phyloP scores from a whole-genome alignment of 2,329 filamentous ascomycete species.

The Botrytis elliptica region DNA sequence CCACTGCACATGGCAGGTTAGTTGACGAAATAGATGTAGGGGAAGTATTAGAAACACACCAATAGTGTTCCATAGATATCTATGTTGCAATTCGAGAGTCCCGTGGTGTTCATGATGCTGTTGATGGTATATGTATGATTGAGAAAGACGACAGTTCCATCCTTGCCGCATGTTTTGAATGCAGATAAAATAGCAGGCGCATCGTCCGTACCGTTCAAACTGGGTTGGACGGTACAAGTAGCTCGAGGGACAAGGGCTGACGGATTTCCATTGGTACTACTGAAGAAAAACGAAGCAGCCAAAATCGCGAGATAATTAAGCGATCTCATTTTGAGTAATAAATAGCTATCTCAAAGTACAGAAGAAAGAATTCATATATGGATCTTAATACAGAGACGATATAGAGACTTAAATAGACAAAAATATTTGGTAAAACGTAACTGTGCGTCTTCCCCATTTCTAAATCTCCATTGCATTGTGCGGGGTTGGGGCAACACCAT shows the following conservation, averaged over 20 bases:
- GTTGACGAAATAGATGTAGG: slow-evolving; percentile 43
- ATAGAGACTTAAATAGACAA: background rate
- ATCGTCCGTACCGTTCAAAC: slow-evolving; percentile 12
- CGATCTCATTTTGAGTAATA: background rate
- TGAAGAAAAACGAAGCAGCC: background rate
- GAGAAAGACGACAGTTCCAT: slow-evolving; percentile 44
- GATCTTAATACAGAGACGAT: background rate
- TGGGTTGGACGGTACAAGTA: slow-evolving; percentile 9
- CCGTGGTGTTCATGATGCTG: slow-evolving; percentile 46
- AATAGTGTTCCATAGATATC: slow-evolving; percentile 54
- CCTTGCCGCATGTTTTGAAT: slow-evolving; percentile 43
- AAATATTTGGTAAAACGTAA: background rate
- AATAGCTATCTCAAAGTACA: background rate
- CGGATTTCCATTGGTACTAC: background rate
- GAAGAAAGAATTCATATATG: background rate
- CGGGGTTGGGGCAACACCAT: background rate
- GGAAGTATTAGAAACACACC: background rate
- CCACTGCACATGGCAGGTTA: background rate
- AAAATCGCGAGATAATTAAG: background rate
- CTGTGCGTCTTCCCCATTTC: background rate
- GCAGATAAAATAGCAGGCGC: slow-evolving; percentile 44
- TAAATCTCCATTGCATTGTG: background rate
- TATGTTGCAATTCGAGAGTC: slow-evolving; percentile 45
- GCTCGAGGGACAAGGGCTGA: background rate
- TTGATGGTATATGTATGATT: slow-evolving; percentile 47